Base-by-base conservation (phyloP, 352 stramenopile genomes). In the Globisporangium paroecandrum region DNA sequence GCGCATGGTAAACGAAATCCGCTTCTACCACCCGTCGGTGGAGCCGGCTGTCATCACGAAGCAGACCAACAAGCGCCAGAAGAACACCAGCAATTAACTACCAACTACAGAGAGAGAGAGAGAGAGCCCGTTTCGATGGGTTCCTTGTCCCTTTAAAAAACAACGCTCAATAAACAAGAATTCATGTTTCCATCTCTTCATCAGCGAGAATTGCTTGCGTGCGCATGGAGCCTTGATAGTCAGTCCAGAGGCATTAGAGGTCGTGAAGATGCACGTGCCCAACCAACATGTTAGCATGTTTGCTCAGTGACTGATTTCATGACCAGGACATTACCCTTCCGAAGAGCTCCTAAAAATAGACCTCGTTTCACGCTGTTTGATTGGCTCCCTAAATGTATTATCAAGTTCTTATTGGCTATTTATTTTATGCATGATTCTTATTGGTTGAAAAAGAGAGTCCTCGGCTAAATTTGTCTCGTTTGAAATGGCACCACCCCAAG, bases 1-100 rank as follows among this genome's bases (percentile, higher is more conserved):
- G 67, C 87, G 87, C 56, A 94, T 95, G 85, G 68, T 91, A 25
- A 75, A 79, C 53, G 87, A 95, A 67, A 88, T 95, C 24, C 76
- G 78, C 10, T 90, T 87, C 71, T 93, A 95, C 61, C 85, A 95
- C 65, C 87, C 87, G 46, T 62, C 64, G 6, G 57, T 73, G 3
- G 58, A 63, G 41, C 69, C 57, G 1, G 60, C 49, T n/a, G 38
- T 63, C 15, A 41, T 71, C 49, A 57, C 51, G 12, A 66, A 71
- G 59, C 66, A 66, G 36, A 9, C 49, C n/a, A 58, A 53, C 36
- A 71, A 71, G 66, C 66, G 66, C 15, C 58, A 66, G 64, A 34
- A 36, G 43, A 58, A 58, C 62, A 69, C 24, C 43, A 69, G 51
- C 59, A 68, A 61, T 22, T 60, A 68, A 56, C 18, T 60, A 7